Evolutionary conservation across 352 stramenopile species (phyloP), one percentile per base, ranked within the genome.

Genomic region (Phytophthora chlamydospora): DNA sequence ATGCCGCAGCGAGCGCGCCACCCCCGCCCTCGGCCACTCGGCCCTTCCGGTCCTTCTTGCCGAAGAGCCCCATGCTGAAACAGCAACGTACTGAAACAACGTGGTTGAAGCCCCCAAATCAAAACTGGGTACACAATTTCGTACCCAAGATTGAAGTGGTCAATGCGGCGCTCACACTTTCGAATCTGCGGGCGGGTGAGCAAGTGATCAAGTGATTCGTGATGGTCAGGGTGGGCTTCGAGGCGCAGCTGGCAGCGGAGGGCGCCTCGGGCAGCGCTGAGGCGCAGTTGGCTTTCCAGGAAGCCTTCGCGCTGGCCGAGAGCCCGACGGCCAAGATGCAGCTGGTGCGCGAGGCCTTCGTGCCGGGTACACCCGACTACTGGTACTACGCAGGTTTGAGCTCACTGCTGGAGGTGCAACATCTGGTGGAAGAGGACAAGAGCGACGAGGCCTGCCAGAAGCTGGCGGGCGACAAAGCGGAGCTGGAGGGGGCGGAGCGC

Each of bases 11-110:
- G 3, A 62, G 33, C 12, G 17, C 41, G 24, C 66, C 48, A 4
- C 51, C 59, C 1, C 76, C 76, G 1, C 76, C 73, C 40, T 85
- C 76, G 2, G 73, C 73, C 36, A 85, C 59, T 19, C 68, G 68
- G 27, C 47, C 73, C 10, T 60, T 24, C 32, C 16, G 62, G 52
- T 38, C 42, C 38, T 71, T 71, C 33, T 62, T 71, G 1, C 62
- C 44, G 40, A 85, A 80, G 43, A 85, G 61, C 11, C 73, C 76
- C 76, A 85, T 85, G 10, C 2, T 17, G 6, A 42, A 42, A 33
- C 12, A 33, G 32, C 24, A 27, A n/a, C n/a, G n/a, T n/a, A n/a
- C n/a, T n/a, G n/a, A n/a, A n/a, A n/a, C n/a, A n/a, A n/a, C n/a
- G n/a, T n/a, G n/a, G n/a, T n/a, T n/a, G n/a, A n/a, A n/a, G n/a